Base-by-base conservation (phyloP, 2,329 filamentous ascomycete species). In the Colletotrichum ledebouriae region DNA sequence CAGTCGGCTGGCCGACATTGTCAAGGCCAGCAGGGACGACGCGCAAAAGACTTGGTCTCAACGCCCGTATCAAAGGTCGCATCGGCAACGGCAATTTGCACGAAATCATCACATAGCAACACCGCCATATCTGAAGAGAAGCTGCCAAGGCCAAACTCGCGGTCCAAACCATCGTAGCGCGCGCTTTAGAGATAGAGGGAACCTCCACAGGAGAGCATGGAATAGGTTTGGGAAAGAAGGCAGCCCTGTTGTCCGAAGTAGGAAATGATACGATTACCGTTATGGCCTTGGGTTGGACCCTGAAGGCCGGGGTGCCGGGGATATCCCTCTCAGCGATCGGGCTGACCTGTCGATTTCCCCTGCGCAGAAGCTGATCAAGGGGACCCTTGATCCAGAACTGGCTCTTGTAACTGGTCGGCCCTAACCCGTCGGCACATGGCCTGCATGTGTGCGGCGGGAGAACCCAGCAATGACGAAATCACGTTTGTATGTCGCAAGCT, bases 71-170 rank as follows among this genome's bases (percentile, higher is more conserved):
- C 34, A 83, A 97, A 5, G 94, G 94, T 4, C 94, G 98, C 76
- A 91, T 97, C 64, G 94, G 94, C 13, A 93, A 97, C 76, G 94
- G 94, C 42, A 97, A 97, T 79, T 98, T 97, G 82, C 94, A 97
- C 78, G 91, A 94, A 77, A 93, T 90, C 76, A 95, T 98, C 79
- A 90, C 97, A 81, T 97, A 3, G 97, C 78, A 88, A 95, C 78
- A 87, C 86, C 22, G 85, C 83, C 33, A 84, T 94, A 63, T 85
- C 87, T 3, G 88, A 84, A 25, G 92, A 97, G 92, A 97, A 78
- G 87, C 86, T 63, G 89, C 86, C 52, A 92, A 91, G 71, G 93
- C 96, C 92, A 95, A 77, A 86, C 84, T 62, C 93, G 92, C 71
- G 92, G 91, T 97, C 53, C 89, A 94, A 75, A 90, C 93, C 73